Evolutionary conservation across 2,329 filamentous ascomycete species (phyloP).

Genomic region (Trichoderma atrobrunneum): DNA sequence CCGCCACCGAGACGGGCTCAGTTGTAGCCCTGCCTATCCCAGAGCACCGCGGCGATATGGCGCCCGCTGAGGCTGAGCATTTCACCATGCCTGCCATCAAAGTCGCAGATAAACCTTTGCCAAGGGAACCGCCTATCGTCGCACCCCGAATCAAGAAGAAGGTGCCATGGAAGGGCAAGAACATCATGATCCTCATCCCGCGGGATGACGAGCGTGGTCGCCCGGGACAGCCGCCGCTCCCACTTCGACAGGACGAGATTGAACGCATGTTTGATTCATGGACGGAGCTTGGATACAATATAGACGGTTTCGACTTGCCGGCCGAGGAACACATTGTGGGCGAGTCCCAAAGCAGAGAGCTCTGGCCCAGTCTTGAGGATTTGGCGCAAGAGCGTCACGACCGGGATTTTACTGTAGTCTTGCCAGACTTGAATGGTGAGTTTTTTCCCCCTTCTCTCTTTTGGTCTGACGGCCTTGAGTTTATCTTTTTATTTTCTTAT

Average conservation of each 20-base stretch:
- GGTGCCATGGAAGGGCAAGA: slow-evolving; percentile 72
- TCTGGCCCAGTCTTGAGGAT: slow-evolving; percentile 65
- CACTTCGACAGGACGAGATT: slow-evolving; percentile 55
- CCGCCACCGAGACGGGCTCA: slow-evolving; percentile 27
- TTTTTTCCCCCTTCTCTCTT: neutral
- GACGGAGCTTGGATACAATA: slow-evolving; percentile 67
- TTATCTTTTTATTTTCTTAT: neutral
- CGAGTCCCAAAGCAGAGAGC: slow-evolving; percentile 61
- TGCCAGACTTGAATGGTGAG: slow-evolving; percentile 67
- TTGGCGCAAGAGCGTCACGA: slow-evolving; percentile 53
- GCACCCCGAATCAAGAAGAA: slow-evolving; percentile 67
- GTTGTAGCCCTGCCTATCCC: slow-evolving; percentile 1
- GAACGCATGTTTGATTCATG: slow-evolving; percentile 62
- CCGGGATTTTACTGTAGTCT: slow-evolving; percentile 57
- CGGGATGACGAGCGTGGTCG: slow-evolving; percentile 64
- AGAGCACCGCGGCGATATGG: neutral
- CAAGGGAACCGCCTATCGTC: slow-evolving; percentile 39
- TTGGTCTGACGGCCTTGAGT: neutral
- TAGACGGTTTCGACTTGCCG: slow-evolving; percentile 65
- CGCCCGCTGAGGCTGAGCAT: neutral
- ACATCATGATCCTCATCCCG: slow-evolving; percentile 68
- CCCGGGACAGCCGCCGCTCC: slow-evolving; percentile 50
- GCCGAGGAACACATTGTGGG: slow-evolving; percentile 42
- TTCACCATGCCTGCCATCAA: slow-evolving; percentile 33
- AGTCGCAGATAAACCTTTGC: slow-evolving; percentile 35